Evolutionary conservation across 2,329 filamentous ascomycete genomes (phyloP), one percentile per base, ranked within the genome.

Genomic region (Aureobasidium leucospermi): DNA sequence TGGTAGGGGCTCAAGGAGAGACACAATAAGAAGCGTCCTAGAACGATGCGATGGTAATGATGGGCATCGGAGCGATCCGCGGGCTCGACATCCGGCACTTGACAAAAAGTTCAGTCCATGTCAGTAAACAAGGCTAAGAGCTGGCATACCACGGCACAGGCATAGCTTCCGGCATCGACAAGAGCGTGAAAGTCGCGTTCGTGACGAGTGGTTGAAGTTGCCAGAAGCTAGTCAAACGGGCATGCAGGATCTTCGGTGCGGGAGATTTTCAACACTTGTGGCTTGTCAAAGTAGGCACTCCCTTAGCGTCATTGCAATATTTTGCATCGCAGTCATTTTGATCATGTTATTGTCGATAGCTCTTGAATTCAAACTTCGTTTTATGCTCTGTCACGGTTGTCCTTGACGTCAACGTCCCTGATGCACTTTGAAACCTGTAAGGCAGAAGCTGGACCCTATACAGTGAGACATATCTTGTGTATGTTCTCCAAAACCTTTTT

Each of bases 41-140:
- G 8, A 16, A 31, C 8, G 34, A 13, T 49, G 28, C 16, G 39
- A 11, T 38, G 8, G 19, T 28, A 32, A 28, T 2, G 13, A 15
- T n/a, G n/a, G 11, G 39, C 23, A 41, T 41, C 49, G 49, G 13
- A 16, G 49, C 49, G 38, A 31, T 52, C 49, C 34, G 31, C 23
- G 36, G 34, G 49, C 36, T 51, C 9, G 49, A 52, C 36, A 6
- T 52, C 34, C 49, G 49, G 49, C 49, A 52, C 23, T 52, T 52
- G 49, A 23, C 16, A 52, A 39, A 41, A 23, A 29, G 49, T 39
- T 52, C 49, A 16, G 36, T 41, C 38, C 23, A 31, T 31, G 23
- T 11, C 36, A 52, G 34, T 16, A 39, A 6, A 41, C 13, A 49
- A 29, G n/a, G 11, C 49, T 41, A 41, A 39, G 49, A 29, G 23